phyloP scores from a whole-genome alignment of 768 basidiomycete genomes.

The Pleurotus eryngii region DNA sequence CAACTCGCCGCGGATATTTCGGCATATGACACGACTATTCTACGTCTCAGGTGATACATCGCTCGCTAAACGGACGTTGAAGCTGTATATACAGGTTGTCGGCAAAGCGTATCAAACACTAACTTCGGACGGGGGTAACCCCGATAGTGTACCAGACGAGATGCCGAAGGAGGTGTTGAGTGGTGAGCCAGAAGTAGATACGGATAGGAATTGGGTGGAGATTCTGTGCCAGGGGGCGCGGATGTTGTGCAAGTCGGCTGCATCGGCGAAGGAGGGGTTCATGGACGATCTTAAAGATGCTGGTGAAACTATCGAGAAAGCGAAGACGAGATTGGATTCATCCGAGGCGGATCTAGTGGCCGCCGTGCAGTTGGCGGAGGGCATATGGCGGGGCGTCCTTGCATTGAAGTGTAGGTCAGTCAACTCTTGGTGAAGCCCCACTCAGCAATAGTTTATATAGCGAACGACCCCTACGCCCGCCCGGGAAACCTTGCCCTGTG shows the following conservation, averaged over 20 bases:
- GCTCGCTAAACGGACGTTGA: slow-evolving; percentile 72
- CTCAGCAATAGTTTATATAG: slow-evolving; percentile 31
- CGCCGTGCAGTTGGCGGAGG: slow-evolving; percentile 63
- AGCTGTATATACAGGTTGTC: slow-evolving; percentile 81
- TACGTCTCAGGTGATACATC: slow-evolving; percentile 55
- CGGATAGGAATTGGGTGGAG: slow-evolving; percentile 70
- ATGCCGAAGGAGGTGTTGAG: slow-evolving; percentile 10
- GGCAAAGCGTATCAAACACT: slow-evolving; percentile 75
- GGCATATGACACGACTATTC: slow-evolving; percentile 79
- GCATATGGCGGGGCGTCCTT: slow-evolving; percentile 68
- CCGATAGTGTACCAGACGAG: background rate
- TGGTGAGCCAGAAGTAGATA: slow-evolving; percentile 41
- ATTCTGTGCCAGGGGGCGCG: slow-evolving; percentile 74
- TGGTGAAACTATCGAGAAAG: slow-evolving; percentile 55
- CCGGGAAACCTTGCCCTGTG: slow-evolving; percentile 44
- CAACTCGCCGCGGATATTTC: slow-evolving; percentile 81
- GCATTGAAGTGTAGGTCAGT: slow-evolving; percentile 59
- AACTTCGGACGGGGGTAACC: slow-evolving; percentile 26
- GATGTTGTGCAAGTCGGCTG: slow-evolving; percentile 63
- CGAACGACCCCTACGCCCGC: slow-evolving; percentile 62
- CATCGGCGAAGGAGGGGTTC: slow-evolving; percentile 28
- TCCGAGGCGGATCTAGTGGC: slow-evolving; percentile 54
- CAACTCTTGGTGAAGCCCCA: too few relatives aligned
- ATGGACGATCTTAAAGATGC: slow-evolving; percentile 65
- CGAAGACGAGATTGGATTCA: slow-evolving; percentile 47